Evolutionary conservation across 768 basidiomycete species (phyloP).

Genomic region (Cyathus striatus): DNA sequence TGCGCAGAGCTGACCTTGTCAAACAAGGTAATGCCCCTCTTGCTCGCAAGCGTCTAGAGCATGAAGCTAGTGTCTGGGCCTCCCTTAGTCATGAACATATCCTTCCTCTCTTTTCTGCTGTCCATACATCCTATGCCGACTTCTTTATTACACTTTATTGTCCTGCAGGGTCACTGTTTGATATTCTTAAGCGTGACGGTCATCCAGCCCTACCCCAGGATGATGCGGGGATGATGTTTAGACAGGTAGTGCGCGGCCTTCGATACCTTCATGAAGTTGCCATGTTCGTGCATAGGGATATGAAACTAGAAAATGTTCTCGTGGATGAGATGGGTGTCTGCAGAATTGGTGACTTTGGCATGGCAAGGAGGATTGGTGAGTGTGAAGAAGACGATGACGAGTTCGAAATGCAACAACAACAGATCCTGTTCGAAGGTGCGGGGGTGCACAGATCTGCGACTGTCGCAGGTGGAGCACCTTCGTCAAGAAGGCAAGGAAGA

Average conservation of each 20-base stretch:
- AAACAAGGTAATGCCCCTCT: conserved; percentile 44
- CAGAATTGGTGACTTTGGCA: conserved; percentile 81
- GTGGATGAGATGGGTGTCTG: conserved; percentile 87
- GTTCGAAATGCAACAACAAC: conserved; percentile 16
- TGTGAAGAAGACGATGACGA: conserved; percentile 33
- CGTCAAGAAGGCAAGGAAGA: conserved; percentile 17
- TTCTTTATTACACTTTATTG: conserved; percentile 83
- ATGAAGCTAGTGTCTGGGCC: conserved; percentile 71
- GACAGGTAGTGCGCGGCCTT: conserved; percentile 79
- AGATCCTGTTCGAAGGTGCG: conserved; percentile 7
- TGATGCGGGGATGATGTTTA: conserved; percentile 80
- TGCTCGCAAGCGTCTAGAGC: conserved; percentile 53
- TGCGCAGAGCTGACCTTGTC: conserved; percentile 52
- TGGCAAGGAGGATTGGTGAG: conserved; percentile 63
- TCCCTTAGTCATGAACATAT: conserved; percentile 81
- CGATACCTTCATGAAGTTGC: conserved; percentile 79
- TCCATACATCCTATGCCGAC: conserved; percentile 57
- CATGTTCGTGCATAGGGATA: conserved; percentile 82
- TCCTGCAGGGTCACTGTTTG: conserved; percentile 80
- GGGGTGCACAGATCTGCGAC: conserved; percentile 36
- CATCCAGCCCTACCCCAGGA: conserved; percentile 66
- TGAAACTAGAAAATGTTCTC: conserved; percentile 96
- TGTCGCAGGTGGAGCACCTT: conserved; percentile 23
- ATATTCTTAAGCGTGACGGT: conserved; percentile 73
- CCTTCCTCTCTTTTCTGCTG: conserved; percentile 71